Evolutionary conservation across 306 rosid genomes (phyloP), one percentile per base, ranked within the genome.

Genomic region (Sechiopsis laciniata): DNA sequence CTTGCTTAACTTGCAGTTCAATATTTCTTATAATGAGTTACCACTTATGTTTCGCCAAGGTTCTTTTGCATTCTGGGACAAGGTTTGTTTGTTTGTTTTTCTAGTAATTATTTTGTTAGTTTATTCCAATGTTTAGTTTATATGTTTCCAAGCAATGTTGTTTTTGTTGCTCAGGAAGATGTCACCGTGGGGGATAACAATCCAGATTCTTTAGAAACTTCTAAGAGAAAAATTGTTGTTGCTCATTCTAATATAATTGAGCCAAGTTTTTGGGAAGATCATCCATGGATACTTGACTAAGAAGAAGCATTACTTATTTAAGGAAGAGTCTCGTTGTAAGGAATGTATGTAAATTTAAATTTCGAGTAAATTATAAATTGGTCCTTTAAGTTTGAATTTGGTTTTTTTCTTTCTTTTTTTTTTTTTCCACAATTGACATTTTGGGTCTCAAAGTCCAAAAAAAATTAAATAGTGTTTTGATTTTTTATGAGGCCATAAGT

Each of bases 41-140:
- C 95, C 88, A 10, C 21, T 61, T 72, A 88, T 92, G 87, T 90
- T 83, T 70, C 86, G 87, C 74, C 89, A 70, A 74, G 97, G 96
- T 40, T 90, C 96, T 74, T 90, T 86, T 0, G 81, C 75, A 75
- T 92, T 82, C 70, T 73, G 96, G 91, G 85, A 84, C 67, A 73
- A 77, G 78, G 84, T 77, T 64, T 64, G 71, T 64, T 64, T 64
- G 71, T 64, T 16, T 32, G 5, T 32, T 32, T 37, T 61, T 37
- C 46, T 62, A 7, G 15, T 42, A 65, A 20, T 40, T 65, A 17
- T 65, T 10, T 65, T 65, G 26, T 65, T 65, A 12, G n/a, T 4
- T 16, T 42, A 65, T 17, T 62, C 50, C 22, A 26, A 26, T 6
- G 7, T 60, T 14, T 6, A 29, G 19, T 29, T 4, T 56, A 20